Evolutionary conservation across 2,329 filamentous ascomycete genomes (phyloP).

Genomic region (Apiospora marii): DNA sequence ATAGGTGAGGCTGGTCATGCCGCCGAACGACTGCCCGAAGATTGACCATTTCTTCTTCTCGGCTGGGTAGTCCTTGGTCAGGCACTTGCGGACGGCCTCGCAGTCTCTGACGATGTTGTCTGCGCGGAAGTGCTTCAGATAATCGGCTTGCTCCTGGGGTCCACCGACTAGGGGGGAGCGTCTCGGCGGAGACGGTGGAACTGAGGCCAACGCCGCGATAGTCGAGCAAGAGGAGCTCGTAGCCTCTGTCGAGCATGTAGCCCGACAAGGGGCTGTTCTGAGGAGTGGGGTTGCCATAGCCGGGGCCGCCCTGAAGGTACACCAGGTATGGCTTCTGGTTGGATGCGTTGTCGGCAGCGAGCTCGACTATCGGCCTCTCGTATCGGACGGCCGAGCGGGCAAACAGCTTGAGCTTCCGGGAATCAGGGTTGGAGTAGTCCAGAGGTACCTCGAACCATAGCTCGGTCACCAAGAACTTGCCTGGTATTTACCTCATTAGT

Average conservation of each 20-base stretch:
- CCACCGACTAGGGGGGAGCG: constrained; percentile 70
- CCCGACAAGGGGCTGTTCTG: constrained; percentile 77
- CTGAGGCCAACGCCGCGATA: constrained; percentile 90
- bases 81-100: constrained; percentile 80
- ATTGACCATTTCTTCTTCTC: constrained; percentile 83
- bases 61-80: constrained; percentile 74
- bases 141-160: constrained; percentile 74
- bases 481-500: constrained; percentile 49
- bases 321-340: constrained; percentile 66
- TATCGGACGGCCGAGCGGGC: constrained; percentile 75
- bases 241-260: constrained; percentile 77
- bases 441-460: constrained; percentile 87
- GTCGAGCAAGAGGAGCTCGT: constrained; percentile 87
- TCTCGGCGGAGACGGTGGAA: constrained; percentile 78
- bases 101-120: constrained; percentile 91
- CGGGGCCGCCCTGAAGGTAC: constrained; percentile 88
- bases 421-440: constrained; percentile 71
- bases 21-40: constrained; percentile 91
- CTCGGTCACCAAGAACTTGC: constrained; percentile 79
- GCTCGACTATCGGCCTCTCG: constrained; percentile 65
- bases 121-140: constrained; percentile 85
- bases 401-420: constrained; percentile 76
- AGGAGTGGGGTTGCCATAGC: constrained; percentile 77
- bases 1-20: constrained; percentile 85
- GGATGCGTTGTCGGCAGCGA: constrained; percentile 45